These are phyloP conservation scores for Clonostachys byssicola DNA, from an alignment of 2,329 filamentous ascomycete genomes.

Conservation along the genomic window DNA sequence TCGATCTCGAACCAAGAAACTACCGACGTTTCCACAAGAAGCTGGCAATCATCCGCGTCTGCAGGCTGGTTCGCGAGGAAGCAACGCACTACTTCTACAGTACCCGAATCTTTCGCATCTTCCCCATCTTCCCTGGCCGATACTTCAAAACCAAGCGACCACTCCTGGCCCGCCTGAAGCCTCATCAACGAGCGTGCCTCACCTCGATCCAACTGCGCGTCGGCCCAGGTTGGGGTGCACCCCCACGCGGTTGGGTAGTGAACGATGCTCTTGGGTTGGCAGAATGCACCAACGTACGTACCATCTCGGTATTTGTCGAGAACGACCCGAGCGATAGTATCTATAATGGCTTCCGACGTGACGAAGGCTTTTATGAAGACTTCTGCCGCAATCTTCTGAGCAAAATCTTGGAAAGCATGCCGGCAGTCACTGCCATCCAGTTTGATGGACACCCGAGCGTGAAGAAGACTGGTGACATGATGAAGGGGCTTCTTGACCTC, in stretches of 20 bases:
- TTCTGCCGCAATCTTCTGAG: conserved; percentile 58
- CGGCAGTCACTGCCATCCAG: conserved; percentile 53
- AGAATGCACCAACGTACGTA: conserved; percentile 55
- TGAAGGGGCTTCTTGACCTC: conserved; percentile 54
- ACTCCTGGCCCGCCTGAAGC: conserved; percentile 61
- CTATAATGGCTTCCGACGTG: conserved; percentile 64
- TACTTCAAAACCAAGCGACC: conserved; percentile 73
- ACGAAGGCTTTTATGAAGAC: conserved; percentile 64
- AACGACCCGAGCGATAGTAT: conserved; percentile 64
- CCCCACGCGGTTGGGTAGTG: conserved; percentile 67
- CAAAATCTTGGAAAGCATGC: conserved; percentile 51
- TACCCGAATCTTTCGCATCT: conserved; percentile 58
- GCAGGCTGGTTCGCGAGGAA: conserved; percentile 57
- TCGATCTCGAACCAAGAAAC: conserved; percentile 66
- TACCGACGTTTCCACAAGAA: conserved; percentile 56
- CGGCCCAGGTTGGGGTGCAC: conserved; percentile 68
- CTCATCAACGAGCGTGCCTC: conserved; percentile 54
- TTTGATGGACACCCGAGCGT: conserved; percentile 69
- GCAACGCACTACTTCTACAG: conserved; percentile 64
- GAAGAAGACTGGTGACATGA: conserved; percentile 60
- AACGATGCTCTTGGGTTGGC: conserved; percentile 58
- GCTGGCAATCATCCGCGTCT: conserved; percentile 58
- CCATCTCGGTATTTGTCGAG: conserved; percentile 65
- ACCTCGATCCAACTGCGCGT: conserved; percentile 65
- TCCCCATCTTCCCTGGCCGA: conserved; percentile 58